phyloP scores from a whole-genome alignment of 2,329 filamentous ascomycete species.

The Pseudocercospora macadamiae region DNA sequence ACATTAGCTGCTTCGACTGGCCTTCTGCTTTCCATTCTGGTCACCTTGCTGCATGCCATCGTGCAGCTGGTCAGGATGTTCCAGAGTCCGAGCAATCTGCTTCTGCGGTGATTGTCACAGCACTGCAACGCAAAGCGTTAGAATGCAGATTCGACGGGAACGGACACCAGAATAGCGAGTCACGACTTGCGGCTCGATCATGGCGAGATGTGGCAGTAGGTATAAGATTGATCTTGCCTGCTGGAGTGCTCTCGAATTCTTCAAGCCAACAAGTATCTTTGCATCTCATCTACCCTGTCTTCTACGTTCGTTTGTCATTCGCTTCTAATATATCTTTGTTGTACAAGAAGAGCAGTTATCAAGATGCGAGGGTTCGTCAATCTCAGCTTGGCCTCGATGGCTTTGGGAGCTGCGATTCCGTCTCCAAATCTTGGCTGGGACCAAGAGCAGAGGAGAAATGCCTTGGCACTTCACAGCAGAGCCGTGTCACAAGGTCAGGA shows the following conservation, averaged over 20 bases:
- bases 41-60: neutral
- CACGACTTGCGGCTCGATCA: neutral
- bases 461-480: neutral
- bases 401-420: neutral
- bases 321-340: neutral
- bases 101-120: no score
- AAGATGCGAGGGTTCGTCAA: conserved; percentile 1
- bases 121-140: neutral
- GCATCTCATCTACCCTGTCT: neutral
- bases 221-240: neutral
- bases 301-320: neutral
- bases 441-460: neutral
- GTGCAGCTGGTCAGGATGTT: neutral
- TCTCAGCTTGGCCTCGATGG: neutral
- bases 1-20: neutral
- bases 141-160: neutral
- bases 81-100: neutral
- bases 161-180: neutral
- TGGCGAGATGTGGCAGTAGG: neutral
- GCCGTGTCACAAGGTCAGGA: neutral
- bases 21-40: neutral
- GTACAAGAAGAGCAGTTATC: neutral
- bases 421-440: neutral
- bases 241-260: neutral
- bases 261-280: neutral